Base-by-base conservation (phyloP, 2,329 filamentous ascomycete genomes). In the Colletotrichum kahawae region DNA sequence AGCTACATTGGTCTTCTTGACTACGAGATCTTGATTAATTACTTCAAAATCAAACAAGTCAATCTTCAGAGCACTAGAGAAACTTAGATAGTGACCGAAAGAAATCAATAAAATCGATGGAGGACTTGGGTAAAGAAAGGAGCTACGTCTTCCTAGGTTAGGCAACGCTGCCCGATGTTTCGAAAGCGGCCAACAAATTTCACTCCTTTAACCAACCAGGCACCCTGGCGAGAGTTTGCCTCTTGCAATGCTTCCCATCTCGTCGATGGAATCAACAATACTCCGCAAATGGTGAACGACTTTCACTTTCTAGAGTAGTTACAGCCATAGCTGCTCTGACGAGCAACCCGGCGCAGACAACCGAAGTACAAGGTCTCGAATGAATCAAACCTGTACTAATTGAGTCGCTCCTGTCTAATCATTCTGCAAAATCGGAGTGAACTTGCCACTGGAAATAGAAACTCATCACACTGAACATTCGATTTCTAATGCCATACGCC, bases 241-340 rank as follows among this genome's bases (percentile, higher is more conserved):
- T 12, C 31, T 12, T 4, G 9, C 10, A 12, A 3, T 9, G 9
- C 31, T 33, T 33, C 3, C 31, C 31, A 51, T 51, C n/a, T 21
- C n/a, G n/a, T 1, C 12, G n/a, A 7, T 21, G n/a, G 43, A 18
- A 51, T 21, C 43, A 51, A 21, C 10, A 21, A 4, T 4, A 48
- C 43, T 21, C 5, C n/a, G 10, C 6, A n/a, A 0, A 7, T 51
- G 10, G 0, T 2, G n/a, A 51, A 21, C 1, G 43, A 51, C 43
- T 13, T n/a, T n/a, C 9, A 7, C 43, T 24, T 24, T 48, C 10
- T 10, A 21, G n/a, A 2, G 12, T 48, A 51, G 10, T 13, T 13
- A 21, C 43, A 12, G n/a, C 43, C 18, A 1, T 48, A 3, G 3
- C 38, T n/a, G 21, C 12, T 51, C 12, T 21, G 2, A 21, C n/a